phyloP scores from a whole-genome alignment of 1,284 basidiomycete genomes.

The Phaffia rhodozyma region DNA sequence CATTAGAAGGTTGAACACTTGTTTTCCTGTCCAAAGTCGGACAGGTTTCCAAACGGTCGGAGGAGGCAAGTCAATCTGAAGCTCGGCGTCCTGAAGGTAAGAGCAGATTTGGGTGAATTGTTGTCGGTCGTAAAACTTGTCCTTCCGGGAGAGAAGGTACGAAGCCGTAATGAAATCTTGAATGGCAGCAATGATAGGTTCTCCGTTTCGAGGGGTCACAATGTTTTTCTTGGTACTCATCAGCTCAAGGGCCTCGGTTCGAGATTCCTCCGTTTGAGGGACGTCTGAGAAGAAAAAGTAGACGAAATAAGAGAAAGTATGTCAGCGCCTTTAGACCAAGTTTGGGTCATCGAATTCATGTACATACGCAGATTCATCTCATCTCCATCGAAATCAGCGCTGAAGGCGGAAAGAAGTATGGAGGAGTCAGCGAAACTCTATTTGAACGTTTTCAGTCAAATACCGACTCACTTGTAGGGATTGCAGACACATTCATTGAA shows the following conservation, averaged over 20 bases:
- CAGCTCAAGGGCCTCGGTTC: constrained; percentile 91
- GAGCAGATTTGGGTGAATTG: constrained; percentile 96
- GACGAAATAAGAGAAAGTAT: neutral
- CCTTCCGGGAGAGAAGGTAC: constrained; percentile 83
- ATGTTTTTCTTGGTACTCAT: constrained; percentile 98
- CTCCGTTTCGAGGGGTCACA: constrained; percentile 91
- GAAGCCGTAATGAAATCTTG: constrained; percentile 99
- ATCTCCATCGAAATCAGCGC: constrained; percentile 96
- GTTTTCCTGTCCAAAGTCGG: constrained; percentile 95
- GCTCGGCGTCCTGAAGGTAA: constrained; percentile 80
- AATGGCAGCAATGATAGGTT: constrained; percentile 96
- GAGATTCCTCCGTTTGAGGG: constrained; percentile 96
- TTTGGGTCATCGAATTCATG: neutral
- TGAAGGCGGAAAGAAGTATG: neutral
- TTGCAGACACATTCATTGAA: constrained; percentile 99
- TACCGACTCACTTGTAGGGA: constrained; percentile 59
- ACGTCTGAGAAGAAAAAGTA: constrained; percentile 53
- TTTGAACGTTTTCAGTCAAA: neutral
- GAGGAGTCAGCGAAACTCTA: neutral
- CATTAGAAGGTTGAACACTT: constrained; percentile 94
- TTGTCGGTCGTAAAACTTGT: constrained; percentile 84
- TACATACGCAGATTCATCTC: constrained; percentile 96
- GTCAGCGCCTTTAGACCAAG: neutral
- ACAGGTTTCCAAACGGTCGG: constrained; percentile 90
- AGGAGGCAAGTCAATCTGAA: constrained; percentile 90